These are phyloP conservation scores for Penicillium concentricum DNA, from an alignment of 2,329 filamentous ascomycete species.

Conservation along the genomic window DNA sequence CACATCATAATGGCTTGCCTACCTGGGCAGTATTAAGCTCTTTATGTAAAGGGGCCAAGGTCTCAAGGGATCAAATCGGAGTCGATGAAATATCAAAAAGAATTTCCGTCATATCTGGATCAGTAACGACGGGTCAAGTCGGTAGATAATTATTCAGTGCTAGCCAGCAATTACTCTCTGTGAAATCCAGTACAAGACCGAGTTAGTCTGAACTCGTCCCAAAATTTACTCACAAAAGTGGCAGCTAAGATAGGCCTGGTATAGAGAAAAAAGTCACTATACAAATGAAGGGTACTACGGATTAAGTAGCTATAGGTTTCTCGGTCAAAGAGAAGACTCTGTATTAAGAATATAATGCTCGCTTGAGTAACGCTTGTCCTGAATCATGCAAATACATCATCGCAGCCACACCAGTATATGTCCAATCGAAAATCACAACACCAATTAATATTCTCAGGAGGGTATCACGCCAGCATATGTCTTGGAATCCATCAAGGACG, in stretches of 20 bases:
- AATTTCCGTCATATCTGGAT: no score
- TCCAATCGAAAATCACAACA: conserved; percentile 8
- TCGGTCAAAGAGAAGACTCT: neutral
- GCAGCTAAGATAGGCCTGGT: neutral
- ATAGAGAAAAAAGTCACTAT: neutral
- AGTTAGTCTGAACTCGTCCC: no score
- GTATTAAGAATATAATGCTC: conserved; percentile 1
- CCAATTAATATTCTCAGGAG: conserved; percentile 3
- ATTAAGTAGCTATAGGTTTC: neutral
- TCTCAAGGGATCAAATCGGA: no score
- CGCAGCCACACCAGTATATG: conserved; percentile 7
- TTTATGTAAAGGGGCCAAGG: no score
- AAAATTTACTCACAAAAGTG: neutral
- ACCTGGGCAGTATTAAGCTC: no score
- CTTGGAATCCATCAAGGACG: neutral
- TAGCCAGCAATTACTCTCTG: neutral
- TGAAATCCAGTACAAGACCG: no score
- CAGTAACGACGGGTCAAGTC: no score
- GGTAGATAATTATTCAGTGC: neutral
- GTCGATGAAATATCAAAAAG: no score
- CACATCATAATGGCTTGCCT: neutral
- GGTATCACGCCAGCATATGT: conserved; percentile 19
- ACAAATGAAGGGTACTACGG: neutral
- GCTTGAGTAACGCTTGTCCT: conserved; percentile 5
- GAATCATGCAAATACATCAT: conserved; percentile 9